phyloP scores from a whole-genome alignment of 2,329 filamentous ascomycete genomes.

The Sarocladium brachiariae region DNA sequence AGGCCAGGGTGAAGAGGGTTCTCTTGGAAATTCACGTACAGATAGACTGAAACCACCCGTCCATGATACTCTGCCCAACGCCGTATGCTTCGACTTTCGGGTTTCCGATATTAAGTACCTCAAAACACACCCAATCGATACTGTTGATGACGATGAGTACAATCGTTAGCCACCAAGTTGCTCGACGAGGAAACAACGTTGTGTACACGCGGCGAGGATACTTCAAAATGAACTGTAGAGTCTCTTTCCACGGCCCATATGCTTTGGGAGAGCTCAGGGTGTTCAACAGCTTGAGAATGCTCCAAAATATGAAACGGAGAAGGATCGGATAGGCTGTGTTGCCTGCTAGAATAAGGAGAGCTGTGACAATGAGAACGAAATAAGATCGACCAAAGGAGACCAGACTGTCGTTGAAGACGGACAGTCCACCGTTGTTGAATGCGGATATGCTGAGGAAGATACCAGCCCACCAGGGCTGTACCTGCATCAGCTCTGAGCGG shows the following conservation, averaged over 20 bases:
- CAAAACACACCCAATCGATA: conserved; percentile 59
- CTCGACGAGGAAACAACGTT: conserved; percentile 54
- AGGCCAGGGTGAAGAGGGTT: not conserved
- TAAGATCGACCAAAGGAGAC: conserved; percentile 48
- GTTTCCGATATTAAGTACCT: conserved; percentile 59
- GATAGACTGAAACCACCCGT: conserved; percentile 58
- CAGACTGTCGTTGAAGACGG: conserved; percentile 59
- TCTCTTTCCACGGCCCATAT: conserved; percentile 37
- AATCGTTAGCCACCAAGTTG: conserved; percentile 60
- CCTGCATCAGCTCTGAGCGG: conserved; percentile 40
- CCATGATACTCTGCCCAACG: conserved; percentile 47
- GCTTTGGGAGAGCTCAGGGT: conserved; percentile 28
- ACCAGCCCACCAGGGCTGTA: conserved; percentile 56
- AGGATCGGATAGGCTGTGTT: conserved; percentile 62
- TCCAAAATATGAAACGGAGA: conserved; percentile 53
- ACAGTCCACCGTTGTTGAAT: conserved; percentile 69
- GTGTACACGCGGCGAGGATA: conserved; percentile 55
- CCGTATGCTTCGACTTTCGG: conserved; percentile 45
- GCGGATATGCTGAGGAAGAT: conserved; percentile 61
- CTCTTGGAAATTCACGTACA: conserved; percentile 29
- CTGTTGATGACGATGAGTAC: conserved; percentile 55
- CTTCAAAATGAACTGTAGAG: conserved; percentile 46
- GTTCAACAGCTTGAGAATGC: conserved; percentile 34
- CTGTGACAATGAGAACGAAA: conserved; percentile 47
- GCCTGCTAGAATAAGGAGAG: conserved; percentile 53